A percentile compares a stretch with the other conserved stretches of the same genome.
Conservation (phyloP, 331 rosid genomes). For the Rhamnella rubrinervis region DNA sequence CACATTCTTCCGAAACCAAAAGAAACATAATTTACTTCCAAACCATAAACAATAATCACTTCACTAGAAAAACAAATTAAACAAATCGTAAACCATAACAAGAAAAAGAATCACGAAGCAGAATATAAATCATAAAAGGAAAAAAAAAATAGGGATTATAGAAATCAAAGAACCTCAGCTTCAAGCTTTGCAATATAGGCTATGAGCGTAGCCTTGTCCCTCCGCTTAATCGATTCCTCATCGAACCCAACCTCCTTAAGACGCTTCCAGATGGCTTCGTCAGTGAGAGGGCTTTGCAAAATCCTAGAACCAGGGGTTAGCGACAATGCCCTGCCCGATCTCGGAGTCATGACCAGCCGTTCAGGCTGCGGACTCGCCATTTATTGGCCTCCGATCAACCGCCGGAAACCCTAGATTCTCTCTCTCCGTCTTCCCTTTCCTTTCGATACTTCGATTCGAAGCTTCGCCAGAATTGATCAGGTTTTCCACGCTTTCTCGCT, state of each 20-base stretch:
- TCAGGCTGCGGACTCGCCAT: slow-evolving; percentile 59
- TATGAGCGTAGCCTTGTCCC: slow-evolving; percentile 90
- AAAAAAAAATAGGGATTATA: not conserved
- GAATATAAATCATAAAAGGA: not conserved
- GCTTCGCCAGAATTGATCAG: slow-evolving; percentile 1
- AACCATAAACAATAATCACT: too few species aligned
- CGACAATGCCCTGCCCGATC: slow-evolving; percentile 46
- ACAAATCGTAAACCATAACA: not conserved
- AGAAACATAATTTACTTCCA: not conserved
- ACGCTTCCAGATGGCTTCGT: slow-evolving; percentile 85
- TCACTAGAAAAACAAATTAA: too few species aligned
- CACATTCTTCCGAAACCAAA: not conserved
- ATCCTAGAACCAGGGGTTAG: slow-evolving; percentile 86
- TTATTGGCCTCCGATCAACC: slow-evolving; percentile 38
- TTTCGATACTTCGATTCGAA: not conserved
- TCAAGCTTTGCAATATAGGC: slow-evolving; percentile 88
- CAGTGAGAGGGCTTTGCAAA: slow-evolving; percentile 68
- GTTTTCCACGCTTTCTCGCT: not conserved
- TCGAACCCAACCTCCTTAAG: slow-evolving; percentile 80
- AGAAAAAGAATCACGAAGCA: not conserved
- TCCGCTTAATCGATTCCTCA: slow-evolving; percentile 72
- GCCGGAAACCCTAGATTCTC: slow-evolving; percentile 31
- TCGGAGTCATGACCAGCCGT: slow-evolving; percentile 25
- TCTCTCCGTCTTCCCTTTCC: not conserved
- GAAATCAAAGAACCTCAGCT: slow-evolving; percentile 61